A percentile compares a stretch with the other conserved stretches of the same genome.
Conservation (phyloP, 2,329 filamentous ascomycete genomes). For the Alternaria triticimaculans region DNA sequence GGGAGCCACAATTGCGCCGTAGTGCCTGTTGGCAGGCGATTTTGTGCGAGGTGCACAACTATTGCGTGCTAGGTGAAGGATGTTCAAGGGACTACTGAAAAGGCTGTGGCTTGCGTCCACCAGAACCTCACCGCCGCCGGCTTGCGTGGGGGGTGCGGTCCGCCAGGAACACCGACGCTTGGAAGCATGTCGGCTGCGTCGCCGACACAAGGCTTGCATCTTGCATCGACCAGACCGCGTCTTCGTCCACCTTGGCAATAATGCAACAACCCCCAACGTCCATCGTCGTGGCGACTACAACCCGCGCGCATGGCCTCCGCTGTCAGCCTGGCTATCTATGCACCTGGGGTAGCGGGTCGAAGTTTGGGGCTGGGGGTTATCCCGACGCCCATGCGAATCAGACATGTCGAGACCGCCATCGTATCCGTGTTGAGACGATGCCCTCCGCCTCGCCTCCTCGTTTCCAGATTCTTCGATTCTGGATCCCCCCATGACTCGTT, state of each 20-base stretch:
- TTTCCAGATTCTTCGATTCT: conserved; percentile 1
- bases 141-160: background rate
- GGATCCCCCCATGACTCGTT: conserved; percentile 10
- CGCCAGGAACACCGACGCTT: conserved; percentile 5
- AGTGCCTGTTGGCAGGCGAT: conserved; percentile 11
- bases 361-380: background rate
- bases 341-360: conserved; percentile 4
- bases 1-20: conserved; percentile 14
- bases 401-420: background rate
- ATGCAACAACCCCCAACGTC: background rate
- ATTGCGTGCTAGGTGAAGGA: conserved; percentile 1
- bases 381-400: background rate
- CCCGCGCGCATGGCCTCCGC: conserved; percentile 4
- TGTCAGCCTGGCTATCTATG: background rate
- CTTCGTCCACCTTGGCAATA: background rate
- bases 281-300: conserved; percentile 5
- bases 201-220: conserved; percentile 2
- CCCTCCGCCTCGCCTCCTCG: conserved; percentile 2
- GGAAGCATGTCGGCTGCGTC: conserved; percentile 3
- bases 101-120: conserved; percentile 2
- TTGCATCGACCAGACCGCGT: conserved; percentile 8
- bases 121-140: conserved; percentile 1
- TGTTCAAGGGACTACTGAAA: background rate
- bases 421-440: background rate
- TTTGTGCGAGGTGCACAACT: conserved; percentile 13